Evolutionary conservation across 495 filamentous ascomycete genomes (phyloP).

Genomic region (Hyaloscypha finlandica): DNA sequence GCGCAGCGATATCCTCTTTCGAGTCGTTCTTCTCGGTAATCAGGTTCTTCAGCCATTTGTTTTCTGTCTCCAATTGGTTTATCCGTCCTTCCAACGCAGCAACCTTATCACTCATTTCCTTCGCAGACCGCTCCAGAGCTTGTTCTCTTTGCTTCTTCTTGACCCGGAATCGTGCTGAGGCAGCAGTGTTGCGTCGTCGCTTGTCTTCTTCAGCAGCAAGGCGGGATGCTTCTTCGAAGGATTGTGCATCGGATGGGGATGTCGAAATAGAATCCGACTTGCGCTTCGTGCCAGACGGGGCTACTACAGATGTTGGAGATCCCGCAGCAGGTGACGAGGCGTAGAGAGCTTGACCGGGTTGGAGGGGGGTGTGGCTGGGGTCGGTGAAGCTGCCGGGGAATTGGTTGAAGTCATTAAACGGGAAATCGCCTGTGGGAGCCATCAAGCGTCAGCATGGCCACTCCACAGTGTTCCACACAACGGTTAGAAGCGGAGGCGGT

Average conservation of each 20-base stretch:
- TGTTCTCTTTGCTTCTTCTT: slow-evolving; percentile 99
- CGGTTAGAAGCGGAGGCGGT: slow-evolving; percentile 2
- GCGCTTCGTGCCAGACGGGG: slow-evolving; percentile 47
- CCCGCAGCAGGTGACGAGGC: slow-evolving; percentile 41
- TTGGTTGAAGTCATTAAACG: slow-evolving; percentile 35
- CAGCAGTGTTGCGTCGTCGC: slow-evolving; percentile 92
- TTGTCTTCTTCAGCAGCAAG: slow-evolving; percentile 95
- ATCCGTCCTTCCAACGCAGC: slow-evolving; percentile 76
- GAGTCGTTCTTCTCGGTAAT: slow-evolving; percentile 87
- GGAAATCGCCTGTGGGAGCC: slow-evolving; percentile 30
- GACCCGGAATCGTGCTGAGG: slow-evolving; percentile 89
- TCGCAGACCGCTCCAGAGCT: slow-evolving; percentile 83
- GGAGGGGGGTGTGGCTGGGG: slow-evolving; percentile 43
- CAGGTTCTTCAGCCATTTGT: slow-evolving; percentile 93
- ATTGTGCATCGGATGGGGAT: slow-evolving; percentile 31
- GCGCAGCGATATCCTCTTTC: slow-evolving; percentile 45
- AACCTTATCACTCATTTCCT: slow-evolving; percentile 89
- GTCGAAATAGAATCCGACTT: slow-evolving; percentile 45
- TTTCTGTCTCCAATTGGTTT: slow-evolving; percentile 88
- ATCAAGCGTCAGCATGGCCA: slow-evolving; percentile 5
- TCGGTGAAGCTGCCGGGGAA: slow-evolving; percentile 40
- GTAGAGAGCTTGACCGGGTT: slow-evolving; percentile 44
- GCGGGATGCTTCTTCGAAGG: slow-evolving; percentile 70
- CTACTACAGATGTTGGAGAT: slow-evolving; percentile 42
- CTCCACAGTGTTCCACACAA: not conserved